Percentiles rank a stretch among this genome's conserved stretches.
Conservation (phyloP, 768 basidiomycete species). For the Hemileccinum rubropunctum region DNA sequence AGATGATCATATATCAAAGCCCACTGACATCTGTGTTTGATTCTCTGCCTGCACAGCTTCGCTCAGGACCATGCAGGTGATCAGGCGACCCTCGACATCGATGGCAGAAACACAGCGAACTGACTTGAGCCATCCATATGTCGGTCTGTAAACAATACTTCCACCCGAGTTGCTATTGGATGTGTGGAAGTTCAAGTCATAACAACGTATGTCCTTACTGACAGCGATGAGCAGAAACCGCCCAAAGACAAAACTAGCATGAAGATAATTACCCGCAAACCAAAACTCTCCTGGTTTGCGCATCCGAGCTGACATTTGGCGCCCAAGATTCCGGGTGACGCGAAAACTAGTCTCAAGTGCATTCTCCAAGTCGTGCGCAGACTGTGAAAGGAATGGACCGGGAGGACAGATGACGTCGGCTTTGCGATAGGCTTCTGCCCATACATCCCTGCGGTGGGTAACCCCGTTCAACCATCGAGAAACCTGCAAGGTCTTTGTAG, state of each 20-base stretch:
- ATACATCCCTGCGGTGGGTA: constrained; percentile 11
- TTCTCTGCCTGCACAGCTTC: neutral
- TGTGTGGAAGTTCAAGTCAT: constrained; percentile 5
- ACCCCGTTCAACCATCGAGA: neutral
- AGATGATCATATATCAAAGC: too few relatives aligned
- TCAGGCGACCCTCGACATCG: constrained; percentile 12
- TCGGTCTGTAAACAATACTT: constrained; percentile 12
- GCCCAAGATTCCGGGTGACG: constrained; percentile 1
- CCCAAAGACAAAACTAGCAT: constrained; percentile 8
- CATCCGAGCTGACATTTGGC: too few relatives aligned
- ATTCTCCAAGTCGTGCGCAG: constrained; percentile 12
- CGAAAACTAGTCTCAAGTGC: constrained; percentile 10
- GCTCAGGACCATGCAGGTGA: constrained; percentile 15
- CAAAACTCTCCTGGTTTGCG: too few relatives aligned
- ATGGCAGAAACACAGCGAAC: constrained; percentile 9
- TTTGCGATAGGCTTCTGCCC: constrained; percentile 16
- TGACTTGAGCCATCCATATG: too few relatives aligned
- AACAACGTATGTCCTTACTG: constrained; percentile 15
- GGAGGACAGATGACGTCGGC: constrained; percentile 15
- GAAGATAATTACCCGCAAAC: neutral
- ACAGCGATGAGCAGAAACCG: constrained; percentile 15
- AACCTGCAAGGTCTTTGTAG: neutral
- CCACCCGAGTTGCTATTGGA: neutral
- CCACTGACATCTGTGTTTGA: neutral
- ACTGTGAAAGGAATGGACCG: constrained; percentile 16